A percentile compares a stretch with the other conserved stretches of the same genome.
Conservation (phyloP, 345 rosid genomes). For the Bruguiera gymnorhiza region DNA sequence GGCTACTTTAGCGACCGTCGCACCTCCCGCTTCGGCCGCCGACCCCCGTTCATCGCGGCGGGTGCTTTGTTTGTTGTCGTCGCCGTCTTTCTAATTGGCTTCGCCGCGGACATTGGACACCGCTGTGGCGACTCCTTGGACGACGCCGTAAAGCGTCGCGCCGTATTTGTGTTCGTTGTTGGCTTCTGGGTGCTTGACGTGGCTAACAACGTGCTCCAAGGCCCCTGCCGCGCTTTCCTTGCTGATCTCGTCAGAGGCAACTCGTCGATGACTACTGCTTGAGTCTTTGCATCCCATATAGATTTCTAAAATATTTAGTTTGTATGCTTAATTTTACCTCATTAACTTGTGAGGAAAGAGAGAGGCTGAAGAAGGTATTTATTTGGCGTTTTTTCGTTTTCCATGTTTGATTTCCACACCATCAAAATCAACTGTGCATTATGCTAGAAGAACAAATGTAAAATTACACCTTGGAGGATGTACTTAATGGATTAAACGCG, state of each 20-base stretch:
- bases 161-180: slow-evolving; percentile 54
- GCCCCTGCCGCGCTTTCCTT: slow-evolving; percentile 82
- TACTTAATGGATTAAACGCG: too few species aligned
- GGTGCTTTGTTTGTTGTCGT: slow-evolving; percentile 53
- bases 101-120: slow-evolving; percentile 75
- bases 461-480: too few species aligned
- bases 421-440: neutral
- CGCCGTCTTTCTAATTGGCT: slow-evolving; percentile 73
- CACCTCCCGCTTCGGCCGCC: slow-evolving; percentile 73
- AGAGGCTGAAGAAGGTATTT: neutral
- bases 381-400: neutral
- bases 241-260: slow-evolving; percentile 65
- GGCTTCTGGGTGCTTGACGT: slow-evolving; percentile 93
- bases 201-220: slow-evolving; percentile 80
- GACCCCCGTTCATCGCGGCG: slow-evolving; percentile 72
- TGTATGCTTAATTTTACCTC: too few species aligned
- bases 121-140: slow-evolving; percentile 42
- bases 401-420: neutral
- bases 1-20: slow-evolving; percentile 82
- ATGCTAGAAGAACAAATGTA: too few species aligned
- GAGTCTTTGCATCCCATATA: too few species aligned
- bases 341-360: too few species aligned
- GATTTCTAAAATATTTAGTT: too few species aligned
- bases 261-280: slow-evolving; percentile 31
- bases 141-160: slow-evolving; percentile 45